A percentile compares a stretch with the other conserved stretches of the same genome.
phyloP scores from a whole-genome alignment of 169 alveolate genomes.

The Eimeria praecox region DNA sequence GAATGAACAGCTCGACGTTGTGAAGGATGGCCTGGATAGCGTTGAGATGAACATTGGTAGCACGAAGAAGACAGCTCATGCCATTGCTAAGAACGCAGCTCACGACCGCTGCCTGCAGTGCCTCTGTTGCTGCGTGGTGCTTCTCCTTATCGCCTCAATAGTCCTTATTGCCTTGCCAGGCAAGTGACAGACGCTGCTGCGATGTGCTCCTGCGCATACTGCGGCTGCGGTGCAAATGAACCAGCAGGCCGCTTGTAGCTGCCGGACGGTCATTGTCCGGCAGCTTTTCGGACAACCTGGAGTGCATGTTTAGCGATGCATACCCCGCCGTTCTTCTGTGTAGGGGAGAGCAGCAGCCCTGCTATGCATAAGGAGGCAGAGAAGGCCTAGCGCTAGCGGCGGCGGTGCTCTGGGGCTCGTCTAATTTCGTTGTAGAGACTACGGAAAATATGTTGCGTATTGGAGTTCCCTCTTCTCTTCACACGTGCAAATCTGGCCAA shows the following conservation, averaged over 20 bases:
- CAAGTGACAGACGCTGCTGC: not conserved
- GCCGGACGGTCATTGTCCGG: not conserved
- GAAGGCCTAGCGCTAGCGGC: not conserved
- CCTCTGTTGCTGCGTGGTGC: slow-evolving; percentile 71
- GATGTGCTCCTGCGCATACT: not conserved
- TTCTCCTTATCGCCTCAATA: slow-evolving; percentile 68
- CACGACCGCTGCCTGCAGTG: slow-evolving; percentile 79
- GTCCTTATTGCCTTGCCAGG: slow-evolving; percentile 76
- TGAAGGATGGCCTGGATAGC: slow-evolving; percentile 45
- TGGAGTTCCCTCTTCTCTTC: not conserved
- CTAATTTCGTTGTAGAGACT: not conserved
- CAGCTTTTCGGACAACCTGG: not conserved
- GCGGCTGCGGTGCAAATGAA: not conserved
- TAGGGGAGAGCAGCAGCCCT: not conserved
- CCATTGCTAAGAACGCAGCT: slow-evolving; percentile 79
- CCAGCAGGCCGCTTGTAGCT: not conserved
- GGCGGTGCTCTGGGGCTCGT: not conserved
- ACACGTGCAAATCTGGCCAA: not conserved
- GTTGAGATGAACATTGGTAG: slow-evolving; percentile 52
- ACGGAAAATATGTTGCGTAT: not conserved
- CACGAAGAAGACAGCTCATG: slow-evolving; percentile 71
- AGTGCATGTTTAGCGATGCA: not conserved
- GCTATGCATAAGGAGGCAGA: not conserved
- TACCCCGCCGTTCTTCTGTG: not conserved
- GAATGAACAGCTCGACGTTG: slow-evolving; percentile 76